Percentiles rank a stretch among this genome's conserved stretches.
Conservation (phyloP, 2,329 filamentous ascomycete species). For the Trichoderma oligosporum region DNA sequence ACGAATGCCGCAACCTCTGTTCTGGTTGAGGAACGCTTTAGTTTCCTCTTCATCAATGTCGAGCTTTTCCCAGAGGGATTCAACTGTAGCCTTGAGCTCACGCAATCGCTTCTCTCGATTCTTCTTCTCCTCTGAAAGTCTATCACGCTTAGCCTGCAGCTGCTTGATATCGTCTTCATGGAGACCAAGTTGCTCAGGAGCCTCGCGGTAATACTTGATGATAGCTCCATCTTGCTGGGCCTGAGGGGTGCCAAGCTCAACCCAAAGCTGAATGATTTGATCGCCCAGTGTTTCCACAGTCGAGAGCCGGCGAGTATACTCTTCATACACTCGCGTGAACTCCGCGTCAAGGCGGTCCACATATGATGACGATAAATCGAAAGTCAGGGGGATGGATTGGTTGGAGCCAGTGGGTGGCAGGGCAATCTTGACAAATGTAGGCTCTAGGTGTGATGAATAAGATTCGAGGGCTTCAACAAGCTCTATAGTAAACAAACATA, state of each 20-base stretch:
- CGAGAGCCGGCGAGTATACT: conserved; percentile 80
- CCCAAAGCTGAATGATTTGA: conserved; percentile 91
- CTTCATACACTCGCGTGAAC: conserved; percentile 92
- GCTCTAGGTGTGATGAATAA: conserved; percentile 92
- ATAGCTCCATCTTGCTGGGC: conserved; percentile 85
- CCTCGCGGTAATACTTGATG: conserved; percentile 82
- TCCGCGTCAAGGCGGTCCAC: conserved; percentile 82
- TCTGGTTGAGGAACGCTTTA: conserved; percentile 78
- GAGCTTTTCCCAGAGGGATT: conserved; percentile 83
- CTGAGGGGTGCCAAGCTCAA: conserved; percentile 89
- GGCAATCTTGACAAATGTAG: conserved; percentile 78
- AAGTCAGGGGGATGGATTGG: conserved; percentile 72
- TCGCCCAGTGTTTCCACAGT: conserved; percentile 72
- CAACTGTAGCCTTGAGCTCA: conserved; percentile 74
- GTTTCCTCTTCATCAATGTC: conserved; percentile 78
- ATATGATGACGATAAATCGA: conserved; percentile 89
- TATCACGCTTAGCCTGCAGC: conserved; percentile 72
- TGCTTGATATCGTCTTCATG: conserved; percentile 80
- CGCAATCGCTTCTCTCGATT: conserved; percentile 71
- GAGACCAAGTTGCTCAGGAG: conserved; percentile 89
- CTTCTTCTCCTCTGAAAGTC: conserved; percentile 83
- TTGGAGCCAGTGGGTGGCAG: conserved; percentile 79
- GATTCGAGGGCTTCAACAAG: conserved; percentile 90
- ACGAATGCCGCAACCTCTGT: conserved; percentile 84
- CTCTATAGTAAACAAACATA: conserved; percentile 49